Percentiles rank a stretch among this genome's conserved stretches.
These are phyloP conservation scores for Scheffersomyces illinoinensis DNA, from an alignment of 1,139 yeast species.

Conservation along the genomic window DNA sequence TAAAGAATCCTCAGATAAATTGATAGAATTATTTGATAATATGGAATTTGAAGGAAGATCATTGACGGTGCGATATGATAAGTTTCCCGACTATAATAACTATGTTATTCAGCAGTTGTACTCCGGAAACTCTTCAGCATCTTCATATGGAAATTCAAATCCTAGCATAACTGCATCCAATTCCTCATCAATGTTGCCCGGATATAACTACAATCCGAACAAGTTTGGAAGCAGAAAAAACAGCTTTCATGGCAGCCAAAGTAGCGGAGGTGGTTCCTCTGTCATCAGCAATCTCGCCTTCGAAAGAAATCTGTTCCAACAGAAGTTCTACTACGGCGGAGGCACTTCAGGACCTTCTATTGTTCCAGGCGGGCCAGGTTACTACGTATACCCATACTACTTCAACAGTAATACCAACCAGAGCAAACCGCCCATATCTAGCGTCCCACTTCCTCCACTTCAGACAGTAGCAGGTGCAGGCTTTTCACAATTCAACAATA, in stretches of 20 bases:
- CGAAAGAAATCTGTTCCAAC: conserved; percentile 38
- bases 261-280: conserved; percentile 8
- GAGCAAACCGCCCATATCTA: background rate
- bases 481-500: background rate
- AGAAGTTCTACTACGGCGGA: conserved; percentile 30
- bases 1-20: conserved; percentile 48
- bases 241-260: conserved; percentile 7
- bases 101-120: conserved; percentile 31
- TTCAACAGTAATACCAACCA: conserved; percentile 1
- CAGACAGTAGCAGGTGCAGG: conserved; percentile 2
- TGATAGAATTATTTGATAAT: conserved; percentile 53
- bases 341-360: conserved; percentile 2
- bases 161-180: background rate
- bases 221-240: conserved; percentile 1
- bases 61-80: conserved; percentile 61
- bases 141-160: background rate
- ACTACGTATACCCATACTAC: conserved; percentile 9
- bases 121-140: background rate
- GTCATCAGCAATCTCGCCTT: conserved; percentile 26
- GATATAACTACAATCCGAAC: background rate
- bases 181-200: background rate
- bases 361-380: conserved; percentile 3
- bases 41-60: conserved; percentile 56
- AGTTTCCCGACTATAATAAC: conserved; percentile 43
- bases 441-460: conserved; percentile 2